Evolutionary conservation across 257 asterid species (phyloP).

Genomic region (Rehmannia glutinosa): DNA sequence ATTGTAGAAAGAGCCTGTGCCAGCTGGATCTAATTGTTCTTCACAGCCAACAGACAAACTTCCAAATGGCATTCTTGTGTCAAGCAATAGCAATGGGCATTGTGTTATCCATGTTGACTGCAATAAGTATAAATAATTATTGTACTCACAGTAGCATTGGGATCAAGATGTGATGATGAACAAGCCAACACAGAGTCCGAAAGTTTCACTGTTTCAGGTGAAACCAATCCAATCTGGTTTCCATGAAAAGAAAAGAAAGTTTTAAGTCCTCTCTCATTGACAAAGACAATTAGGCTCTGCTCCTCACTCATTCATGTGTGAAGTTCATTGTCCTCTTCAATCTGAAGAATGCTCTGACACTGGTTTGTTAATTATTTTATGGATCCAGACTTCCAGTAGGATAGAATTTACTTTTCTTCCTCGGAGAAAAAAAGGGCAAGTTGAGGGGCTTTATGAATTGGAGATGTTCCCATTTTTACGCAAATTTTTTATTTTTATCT

Average conservation of each 20-base stretch:
- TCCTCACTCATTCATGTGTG: neutral
- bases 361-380: neutral
- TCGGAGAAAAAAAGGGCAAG: no score
- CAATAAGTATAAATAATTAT: constrained; percentile 19
- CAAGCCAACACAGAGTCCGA: neutral
- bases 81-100: constrained; percentile 92
- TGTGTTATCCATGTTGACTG: constrained; percentile 94
- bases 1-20: constrained; percentile 95
- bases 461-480: neutral
- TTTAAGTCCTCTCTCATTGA: neutral
- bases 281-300: no score
- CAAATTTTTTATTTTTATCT: neutral
- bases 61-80: constrained; percentile 93
- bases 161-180: neutral
- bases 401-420: neutral
- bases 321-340: neutral
- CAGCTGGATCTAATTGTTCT: constrained; percentile 96
- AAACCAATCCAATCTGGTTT: neutral
- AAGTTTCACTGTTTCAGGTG: neutral
- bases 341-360: neutral
- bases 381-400: neutral
- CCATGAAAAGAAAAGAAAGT: neutral
- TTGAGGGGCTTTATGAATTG: neutral
- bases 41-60: constrained; percentile 92
- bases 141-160: neutral